phyloP scores from a whole-genome alignment of 495 filamentous ascomycete genomes.

The Parachaetomium inaequale region DNA sequence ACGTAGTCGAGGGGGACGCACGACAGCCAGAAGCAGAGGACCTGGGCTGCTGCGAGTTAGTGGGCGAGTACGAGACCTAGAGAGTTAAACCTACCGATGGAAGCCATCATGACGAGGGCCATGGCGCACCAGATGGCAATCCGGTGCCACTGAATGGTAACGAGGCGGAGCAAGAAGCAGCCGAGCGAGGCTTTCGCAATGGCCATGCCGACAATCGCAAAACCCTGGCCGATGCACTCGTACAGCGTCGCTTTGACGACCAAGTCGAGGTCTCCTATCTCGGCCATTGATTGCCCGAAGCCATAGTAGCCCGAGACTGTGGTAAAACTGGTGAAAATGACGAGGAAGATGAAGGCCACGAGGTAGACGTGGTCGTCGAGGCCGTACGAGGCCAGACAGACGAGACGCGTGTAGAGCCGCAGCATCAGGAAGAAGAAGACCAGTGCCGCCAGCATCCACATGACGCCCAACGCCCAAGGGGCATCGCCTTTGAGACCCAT shows the following conservation, averaged over 20 bases:
- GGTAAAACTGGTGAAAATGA: constrained; percentile 32
- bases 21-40: constrained; percentile 28
- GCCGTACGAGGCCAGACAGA: constrained; percentile 31
- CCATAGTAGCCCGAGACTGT: constrained; percentile 33
- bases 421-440: constrained; percentile 24
- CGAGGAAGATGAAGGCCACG: constrained; percentile 27
- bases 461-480: constrained; percentile 19
- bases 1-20: constrained; percentile 25
- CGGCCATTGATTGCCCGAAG: constrained; percentile 34
- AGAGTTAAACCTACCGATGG: constrained; percentile 22
- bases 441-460: constrained; percentile 26
- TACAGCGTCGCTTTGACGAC: constrained; percentile 34
- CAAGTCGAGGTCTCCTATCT: constrained; percentile 26
- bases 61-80: background rate
- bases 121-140: constrained; percentile 35
- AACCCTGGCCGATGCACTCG: constrained; percentile 39
- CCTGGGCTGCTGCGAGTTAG: constrained; percentile 24
- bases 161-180: constrained; percentile 40
- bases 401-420: constrained; percentile 34
- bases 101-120: constrained; percentile 15
- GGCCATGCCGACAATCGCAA: constrained; percentile 39
- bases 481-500: constrained; percentile 15
- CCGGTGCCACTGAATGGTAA: constrained; percentile 34
- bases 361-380: constrained; percentile 36
- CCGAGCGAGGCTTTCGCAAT: constrained; percentile 42